phyloP scores from a whole-genome alignment of 805 yeast genomes.

The Ogataea methylovora region DNA sequence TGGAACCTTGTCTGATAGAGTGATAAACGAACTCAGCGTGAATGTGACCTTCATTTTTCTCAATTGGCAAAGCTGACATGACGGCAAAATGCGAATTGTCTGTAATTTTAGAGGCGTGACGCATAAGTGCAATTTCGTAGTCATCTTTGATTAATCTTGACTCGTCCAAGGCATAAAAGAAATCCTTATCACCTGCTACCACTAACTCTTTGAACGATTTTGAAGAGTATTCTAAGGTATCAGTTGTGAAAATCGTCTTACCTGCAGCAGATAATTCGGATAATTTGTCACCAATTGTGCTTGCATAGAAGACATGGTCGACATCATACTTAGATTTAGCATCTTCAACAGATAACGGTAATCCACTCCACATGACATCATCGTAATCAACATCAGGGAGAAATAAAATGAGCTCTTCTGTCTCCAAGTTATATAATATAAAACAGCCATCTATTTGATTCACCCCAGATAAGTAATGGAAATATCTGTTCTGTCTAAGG shows the following conservation, averaged over 20 bases:
- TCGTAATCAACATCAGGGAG: conserved; percentile 81
- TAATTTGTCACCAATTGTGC: conserved; percentile 37
- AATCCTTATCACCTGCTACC: conserved; percentile 35
- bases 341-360: conserved; percentile 62
- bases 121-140: conserved; percentile 69
- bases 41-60: conserved; percentile 79
- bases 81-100: conserved; percentile 87
- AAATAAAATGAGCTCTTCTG: conserved; percentile 59
- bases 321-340: conserved; percentile 67
- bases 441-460: conserved; percentile 67
- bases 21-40: conserved; percentile 96
- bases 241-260: conserved; percentile 41
- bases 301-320: conserved; percentile 65
- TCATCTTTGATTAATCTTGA: conserved; percentile 78
- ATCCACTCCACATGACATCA: conserved; percentile 94
- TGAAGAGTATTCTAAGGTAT: conserved; percentile 38
- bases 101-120: conserved; percentile 75
- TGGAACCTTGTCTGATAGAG: conserved; percentile 89
- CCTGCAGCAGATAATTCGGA: conserved; percentile 20
- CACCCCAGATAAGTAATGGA: conserved; percentile 79
- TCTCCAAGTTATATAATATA: conserved; percentile 46
- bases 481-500: conserved; percentile 86
- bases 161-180: conserved; percentile 78
- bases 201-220: conserved; percentile 28
- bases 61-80: conserved; percentile 88